Evolutionary conservation across 2,329 filamentous ascomycete genomes (phyloP), one percentile per base, ranked within the genome.

Genomic region (Apiospora koreana): DNA sequence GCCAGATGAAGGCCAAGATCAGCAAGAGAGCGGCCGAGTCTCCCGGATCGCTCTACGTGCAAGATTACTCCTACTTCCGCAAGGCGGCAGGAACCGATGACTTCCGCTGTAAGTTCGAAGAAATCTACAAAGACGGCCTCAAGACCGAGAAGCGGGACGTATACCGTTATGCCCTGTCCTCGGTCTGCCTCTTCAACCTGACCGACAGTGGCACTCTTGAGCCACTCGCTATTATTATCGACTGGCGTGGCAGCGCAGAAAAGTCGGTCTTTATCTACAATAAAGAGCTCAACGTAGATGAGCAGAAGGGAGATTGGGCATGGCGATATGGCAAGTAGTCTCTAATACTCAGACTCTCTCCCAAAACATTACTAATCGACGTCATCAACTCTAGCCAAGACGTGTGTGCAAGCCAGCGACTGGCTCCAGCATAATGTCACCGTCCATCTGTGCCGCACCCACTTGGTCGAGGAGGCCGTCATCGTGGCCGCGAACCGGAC

Each of bases 221-320:
- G 72, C 85, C 85, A 0, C 73, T 87, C 2, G 84, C 84, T 23
- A 86, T 87, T 71, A 81, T 82, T 6, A 77, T 85, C 67, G 85
- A 87, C 74, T 86, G 83, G 77, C 82, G 80, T 70, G 79, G 77
- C 1, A 81, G 73, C 62, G 79, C 83, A 75, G 77, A 80, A 1
- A 78, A 82, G 25, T 86, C 85, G 0, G 81, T 87, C 64, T 82
- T 81, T 48, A 82, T 86, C 70, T 87, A 85, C 81, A 87, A 87
- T 78, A 78, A 80, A 68, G 77, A 83, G 5, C 72, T 81, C 21
- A 74, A 71, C 1, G 79, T 83, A 0, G 71, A 70, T 35, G 73
- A 76, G 23, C 81, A 86, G 72, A 80, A 79, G 68, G 74, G 76
- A 1, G 85, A 87, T 76, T 87, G 84, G 84, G 79, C 84, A 0